Evolutionary conservation across 2,329 filamentous ascomycete species (phyloP), one percentile per base, ranked within the genome.

Genomic region (Xylariaceae sp.): DNA sequence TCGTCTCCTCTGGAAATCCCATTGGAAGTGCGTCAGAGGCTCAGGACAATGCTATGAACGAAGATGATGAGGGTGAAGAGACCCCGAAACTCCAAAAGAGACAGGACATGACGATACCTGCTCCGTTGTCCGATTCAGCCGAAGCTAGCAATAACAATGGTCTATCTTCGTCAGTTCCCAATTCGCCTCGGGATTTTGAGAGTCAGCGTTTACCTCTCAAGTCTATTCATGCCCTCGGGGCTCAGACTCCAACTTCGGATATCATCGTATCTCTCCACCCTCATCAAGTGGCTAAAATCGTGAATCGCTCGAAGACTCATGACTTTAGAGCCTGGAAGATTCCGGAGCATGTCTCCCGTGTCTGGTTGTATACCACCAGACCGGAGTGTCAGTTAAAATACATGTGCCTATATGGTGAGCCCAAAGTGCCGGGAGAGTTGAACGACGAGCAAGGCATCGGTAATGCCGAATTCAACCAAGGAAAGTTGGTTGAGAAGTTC

Each of bases 331-430:
- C 74, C 13, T 86, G 82, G 73, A 78, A 76, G 53, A 78, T 88
- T 18, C 82, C 83, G 1, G 68, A 74, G 2, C 75, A 78, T 13
- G 81, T 86, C 4, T 75, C 72, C 15, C 82, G 85, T n/a, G 77
- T 87, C 65, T 88, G 86, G 86, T 75, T 88, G 13, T 85, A 86
- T 64, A 76, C 77, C 13, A 82, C 75, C 13, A 72, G 67, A 37
- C 80, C 76, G 0, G 67, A 71, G 8, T 75, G 72, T n/a, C 72
- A 80, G 57, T 70, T 88, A 7, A 79, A 75, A 55, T 86, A 87
- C 67, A 84, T 88, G 78, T 84, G 82, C 11, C 76, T 76, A 9
- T 76, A 87, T 13, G 76, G 80, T 0, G 69, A 74, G 0, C 74
- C 78, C 0, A 78, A 78, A 67, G 58, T 66, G n/a, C 78, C 78